Evolutionary conservation across 495 filamentous ascomycete species (phyloP).

Genomic region (Thermochaetoides thermophila): DNA sequence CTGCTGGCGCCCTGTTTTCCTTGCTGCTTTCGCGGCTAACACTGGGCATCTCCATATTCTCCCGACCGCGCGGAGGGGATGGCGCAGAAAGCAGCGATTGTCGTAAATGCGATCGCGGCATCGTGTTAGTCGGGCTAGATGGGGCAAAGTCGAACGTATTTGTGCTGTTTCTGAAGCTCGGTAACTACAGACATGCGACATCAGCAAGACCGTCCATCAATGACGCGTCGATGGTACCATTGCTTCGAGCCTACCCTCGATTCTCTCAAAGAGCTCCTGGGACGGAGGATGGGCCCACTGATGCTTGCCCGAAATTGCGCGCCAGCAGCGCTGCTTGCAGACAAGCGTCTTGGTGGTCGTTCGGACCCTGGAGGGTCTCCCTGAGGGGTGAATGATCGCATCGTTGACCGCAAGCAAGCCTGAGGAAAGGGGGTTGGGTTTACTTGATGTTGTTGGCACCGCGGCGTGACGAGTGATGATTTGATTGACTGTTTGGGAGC

Average conservation of each 20-base stretch:
- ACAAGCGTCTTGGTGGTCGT: slow-evolving; percentile 7
- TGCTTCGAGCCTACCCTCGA: slow-evolving; percentile 36
- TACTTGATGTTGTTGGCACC: slow-evolving; percentile 8
- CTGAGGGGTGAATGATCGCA: slow-evolving; percentile 19
- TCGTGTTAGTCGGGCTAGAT: slow-evolving; percentile 13
- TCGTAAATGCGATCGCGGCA: slow-evolving; percentile 22
- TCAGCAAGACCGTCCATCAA: slow-evolving; percentile 10
- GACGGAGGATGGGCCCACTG: slow-evolving; percentile 18
- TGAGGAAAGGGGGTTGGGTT: slow-evolving; percentile 6
- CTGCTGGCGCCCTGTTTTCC: slow-evolving; percentile 32
- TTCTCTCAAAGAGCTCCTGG: slow-evolving; percentile 16
- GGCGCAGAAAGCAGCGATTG: slow-evolving; percentile 18
- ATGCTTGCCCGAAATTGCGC: slow-evolving; percentile 23
- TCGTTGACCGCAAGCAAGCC: slow-evolving; percentile 3
- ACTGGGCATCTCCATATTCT: slow-evolving; percentile 8
- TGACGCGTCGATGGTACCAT: background rate
- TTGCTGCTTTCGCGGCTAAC: slow-evolving; percentile 31
- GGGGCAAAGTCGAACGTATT: slow-evolving; percentile 44
- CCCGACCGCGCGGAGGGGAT: slow-evolving; percentile 21
- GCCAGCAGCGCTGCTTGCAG: slow-evolving; percentile 12
- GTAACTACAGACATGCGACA: slow-evolving; percentile 7
- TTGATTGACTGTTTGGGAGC: slow-evolving; percentile 5
- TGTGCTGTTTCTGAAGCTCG: slow-evolving; percentile 12
- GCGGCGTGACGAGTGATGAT: too few relatives aligned
- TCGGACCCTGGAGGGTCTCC: slow-evolving; percentile 16